Evolutionary conservation across 495 filamentous ascomycete genomes (phyloP).

Genomic region (Annulohypoxylon stygium): DNA sequence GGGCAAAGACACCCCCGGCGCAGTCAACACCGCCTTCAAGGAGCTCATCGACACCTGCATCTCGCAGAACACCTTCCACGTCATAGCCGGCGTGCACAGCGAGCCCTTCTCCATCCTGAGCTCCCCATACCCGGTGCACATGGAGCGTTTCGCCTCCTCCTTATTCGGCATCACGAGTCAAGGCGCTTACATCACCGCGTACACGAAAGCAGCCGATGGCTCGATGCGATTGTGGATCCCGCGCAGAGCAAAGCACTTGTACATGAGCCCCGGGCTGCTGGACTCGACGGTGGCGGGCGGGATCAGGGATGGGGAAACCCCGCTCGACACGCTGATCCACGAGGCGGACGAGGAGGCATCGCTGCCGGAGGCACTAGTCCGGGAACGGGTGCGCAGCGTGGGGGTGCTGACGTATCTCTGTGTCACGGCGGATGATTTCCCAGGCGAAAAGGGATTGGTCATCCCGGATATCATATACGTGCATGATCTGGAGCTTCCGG

Average conservation of each 20-base stretch:
- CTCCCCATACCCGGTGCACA: conserved; percentile 53
- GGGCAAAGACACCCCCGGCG: conserved; percentile 33
- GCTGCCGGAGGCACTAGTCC: conserved; percentile 51
- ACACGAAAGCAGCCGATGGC: conserved; percentile 47
- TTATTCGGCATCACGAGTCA: conserved; percentile 65
- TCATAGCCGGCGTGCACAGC: conserved; percentile 58
- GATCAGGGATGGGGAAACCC: conserved; percentile 56
- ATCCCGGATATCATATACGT: conserved; percentile 55
- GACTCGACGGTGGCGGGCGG: conserved; percentile 70
- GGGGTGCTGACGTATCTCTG: conserved; percentile 60
- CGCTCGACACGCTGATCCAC: conserved; percentile 64
- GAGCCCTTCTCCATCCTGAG: conserved; percentile 64
- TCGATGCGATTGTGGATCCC: conserved; percentile 65
- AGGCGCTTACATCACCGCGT: conserved; percentile 66
- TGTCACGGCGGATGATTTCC: conserved; percentile 48
- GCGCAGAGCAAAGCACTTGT: conserved; percentile 58
- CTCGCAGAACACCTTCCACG: conserved; percentile 53
- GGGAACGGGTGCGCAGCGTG: conserved; percentile 48
- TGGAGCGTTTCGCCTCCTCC: conserved; percentile 63
- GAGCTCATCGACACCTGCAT: conserved; percentile 55
- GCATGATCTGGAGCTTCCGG: conserved; percentile 36
- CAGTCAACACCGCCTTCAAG: conserved; percentile 52
- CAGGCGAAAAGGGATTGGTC: conserved; percentile 35
- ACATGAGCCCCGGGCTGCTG: conserved; percentile 66
- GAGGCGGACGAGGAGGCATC: conserved; percentile 69